Conservation (phyloP, 2,329 filamentous ascomycete species). For the Fusarium heterosporum region DNA sequence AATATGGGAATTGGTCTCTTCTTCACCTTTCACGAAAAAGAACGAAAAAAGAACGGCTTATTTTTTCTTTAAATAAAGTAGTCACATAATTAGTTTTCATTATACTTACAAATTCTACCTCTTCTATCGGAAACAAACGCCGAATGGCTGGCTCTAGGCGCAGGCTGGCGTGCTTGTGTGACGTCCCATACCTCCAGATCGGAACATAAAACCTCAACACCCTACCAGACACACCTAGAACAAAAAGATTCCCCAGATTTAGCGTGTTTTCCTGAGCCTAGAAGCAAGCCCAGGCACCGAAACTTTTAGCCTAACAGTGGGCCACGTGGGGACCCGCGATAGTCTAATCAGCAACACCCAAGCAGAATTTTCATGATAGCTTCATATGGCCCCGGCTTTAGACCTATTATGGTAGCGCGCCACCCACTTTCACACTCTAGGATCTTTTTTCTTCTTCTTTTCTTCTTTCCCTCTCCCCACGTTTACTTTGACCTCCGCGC, state of each 20-base stretch:
- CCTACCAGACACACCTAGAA: too few species aligned
- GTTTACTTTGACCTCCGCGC: background rate
- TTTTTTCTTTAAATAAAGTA: too few species aligned
- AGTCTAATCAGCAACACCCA: conserved; percentile 24
- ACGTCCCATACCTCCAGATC: too few species aligned
- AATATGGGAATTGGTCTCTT: too few species aligned
- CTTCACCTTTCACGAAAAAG: too few species aligned
- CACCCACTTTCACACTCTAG: conserved; percentile 21
- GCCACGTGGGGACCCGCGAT: conserved; percentile 35
- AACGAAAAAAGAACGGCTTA: too few species aligned
- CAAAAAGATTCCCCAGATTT: background rate
- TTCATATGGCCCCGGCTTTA: conserved; percentile 33
- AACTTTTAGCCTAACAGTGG: conserved; percentile 30
- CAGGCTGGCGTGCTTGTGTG: too few species aligned
- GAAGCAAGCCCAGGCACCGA: background rate
- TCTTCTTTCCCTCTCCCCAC: background rate
- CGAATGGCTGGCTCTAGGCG: too few species aligned
- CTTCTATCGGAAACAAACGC: too few species aligned
- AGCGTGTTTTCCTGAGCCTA: background rate
- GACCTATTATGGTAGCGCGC: conserved; percentile 36
- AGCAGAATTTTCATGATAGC: conserved; percentile 43
- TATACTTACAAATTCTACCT: too few species aligned
- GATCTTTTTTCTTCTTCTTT: conserved; percentile 7
- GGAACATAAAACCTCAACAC: too few species aligned
- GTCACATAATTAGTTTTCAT: too few species aligned